Evolutionary conservation across 2,329 filamentous ascomycete species (phyloP).

Genomic region (Botryotinia narcissicola): DNA sequence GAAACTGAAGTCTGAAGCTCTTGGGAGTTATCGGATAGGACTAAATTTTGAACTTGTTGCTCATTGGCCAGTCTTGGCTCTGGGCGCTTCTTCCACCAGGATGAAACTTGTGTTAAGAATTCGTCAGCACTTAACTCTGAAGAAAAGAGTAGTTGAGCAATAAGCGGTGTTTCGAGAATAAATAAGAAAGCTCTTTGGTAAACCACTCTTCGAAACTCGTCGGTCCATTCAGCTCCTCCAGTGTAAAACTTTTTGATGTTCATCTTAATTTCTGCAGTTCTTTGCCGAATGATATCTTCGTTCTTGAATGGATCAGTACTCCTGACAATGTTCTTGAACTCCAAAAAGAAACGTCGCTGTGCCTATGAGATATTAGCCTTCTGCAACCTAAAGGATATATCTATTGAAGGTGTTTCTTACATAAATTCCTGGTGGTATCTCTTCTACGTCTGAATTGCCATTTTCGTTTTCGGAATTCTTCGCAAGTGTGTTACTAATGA

Average conservation of each 20-base stretch:
- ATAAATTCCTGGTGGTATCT: background rate
- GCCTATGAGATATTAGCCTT: constrained; percentile 2
- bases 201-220: background rate
- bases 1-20: background rate
- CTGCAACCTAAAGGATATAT: background rate
- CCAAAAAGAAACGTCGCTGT: background rate
- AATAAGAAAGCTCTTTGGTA: background rate
- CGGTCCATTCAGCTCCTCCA: background rate
- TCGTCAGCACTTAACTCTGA: background rate
- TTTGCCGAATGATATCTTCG: background rate
- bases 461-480: background rate
- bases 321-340: background rate
- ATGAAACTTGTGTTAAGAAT: background rate
- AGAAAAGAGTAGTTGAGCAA: background rate
- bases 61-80: background rate
- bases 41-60: background rate
- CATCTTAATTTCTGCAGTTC: background rate
- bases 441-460: background rate
- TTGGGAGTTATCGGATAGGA: background rate
- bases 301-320: background rate
- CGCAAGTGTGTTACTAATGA: background rate
- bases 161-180: background rate
- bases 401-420: background rate
- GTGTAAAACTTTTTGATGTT: background rate
- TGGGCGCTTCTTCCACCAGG: background rate